phyloP scores from a whole-genome alignment of 1,284 basidiomycete species.

The Boletellus sp. region DNA sequence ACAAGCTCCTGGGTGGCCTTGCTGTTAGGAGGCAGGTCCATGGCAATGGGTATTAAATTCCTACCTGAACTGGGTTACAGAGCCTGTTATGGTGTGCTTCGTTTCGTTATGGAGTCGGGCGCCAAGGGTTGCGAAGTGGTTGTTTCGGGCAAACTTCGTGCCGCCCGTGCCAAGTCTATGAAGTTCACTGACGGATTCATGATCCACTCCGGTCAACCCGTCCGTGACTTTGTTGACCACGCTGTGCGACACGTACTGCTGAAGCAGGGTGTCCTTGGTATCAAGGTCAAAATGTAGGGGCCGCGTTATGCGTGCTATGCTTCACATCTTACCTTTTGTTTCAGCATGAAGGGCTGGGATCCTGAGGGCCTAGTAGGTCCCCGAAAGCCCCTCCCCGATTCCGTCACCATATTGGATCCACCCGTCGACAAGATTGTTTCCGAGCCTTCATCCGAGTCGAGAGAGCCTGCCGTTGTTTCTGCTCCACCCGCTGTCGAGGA shows the following conservation, averaged over 20 bases:
- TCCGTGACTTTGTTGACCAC: slow-evolving; percentile 94
- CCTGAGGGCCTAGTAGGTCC: slow-evolving; percentile 88
- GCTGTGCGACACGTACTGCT: slow-evolving; percentile 98
- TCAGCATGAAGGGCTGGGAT: slow-evolving; percentile 97
- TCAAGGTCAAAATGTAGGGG: slow-evolving; percentile 98
- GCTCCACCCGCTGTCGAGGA: slow-evolving; percentile 53
- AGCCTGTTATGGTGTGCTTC: slow-evolving; percentile 99
- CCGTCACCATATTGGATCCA: slow-evolving; percentile 88
- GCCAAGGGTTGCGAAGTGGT: slow-evolving; percentile 99
- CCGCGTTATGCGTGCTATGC: neutral
- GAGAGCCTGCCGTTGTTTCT: slow-evolving; percentile 58
- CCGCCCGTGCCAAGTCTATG: slow-evolving; percentile 99
- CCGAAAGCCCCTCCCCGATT: slow-evolving; percentile 93
- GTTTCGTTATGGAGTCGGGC: slow-evolving; percentile 99
- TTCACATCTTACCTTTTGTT: slow-evolving; percentile 10
- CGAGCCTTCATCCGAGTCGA: slow-evolving; percentile 78
- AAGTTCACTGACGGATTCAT: slow-evolving; percentile 99
- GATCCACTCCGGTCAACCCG: slow-evolving; percentile 99
- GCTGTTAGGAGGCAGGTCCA: slow-evolving; percentile 86
- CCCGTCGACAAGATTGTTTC: slow-evolving; percentile 75
- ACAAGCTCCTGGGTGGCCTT: slow-evolving; percentile 99
- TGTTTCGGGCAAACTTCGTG: slow-evolving; percentile 99
- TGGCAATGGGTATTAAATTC: neutral
- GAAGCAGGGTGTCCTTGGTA: slow-evolving; percentile 98
- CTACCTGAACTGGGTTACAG: slow-evolving; percentile 39